Base-by-base conservation (phyloP, 73 alveolate genomes). In the Blepharisma japonicum region DNA sequence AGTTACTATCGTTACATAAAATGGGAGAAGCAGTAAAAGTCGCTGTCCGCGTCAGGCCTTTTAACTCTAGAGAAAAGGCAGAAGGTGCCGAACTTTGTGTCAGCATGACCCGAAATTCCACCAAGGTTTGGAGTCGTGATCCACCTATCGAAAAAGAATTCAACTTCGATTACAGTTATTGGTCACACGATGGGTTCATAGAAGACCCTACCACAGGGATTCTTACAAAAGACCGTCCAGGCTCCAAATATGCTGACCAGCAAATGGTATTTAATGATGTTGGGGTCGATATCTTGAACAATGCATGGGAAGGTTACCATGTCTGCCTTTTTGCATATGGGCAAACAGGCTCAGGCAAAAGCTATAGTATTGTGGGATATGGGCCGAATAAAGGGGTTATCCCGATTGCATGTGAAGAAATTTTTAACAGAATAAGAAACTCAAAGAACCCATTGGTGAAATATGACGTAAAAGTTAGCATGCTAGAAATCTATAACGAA, bases 241-340 rank as follows among this genome's bases (percentile, higher is more conserved):
- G 79, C 38, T 81, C 87, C 53, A 96, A 92, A 81, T 97, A 97
- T 71, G 96, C 97, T 21, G 99, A 97, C 77, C 98, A 97, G 83
- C 82, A 83, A 77, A 77, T 56, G 27, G 99, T 97, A 21, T 97
- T 87, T 78, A 89, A 96, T 42, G 91, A 92, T 72, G 93, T 97
- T 45, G 98, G 98, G 45, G 66, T 76, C 38, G 87, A 85, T 70
- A 81, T 89, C 50, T 56, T 85, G 91, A 94, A 79, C 88, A 85
- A 80, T 87, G 98, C 98, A 7, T 97, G 99, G 99, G 94, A 91
- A 32, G 99, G 99, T 56, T 97, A 93, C 83, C 99, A 97, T 77
- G 96, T 99, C 80, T 97, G 99, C 80, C 87, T 96, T 61, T 97
- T 97, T 68, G 99, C 99, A n/a, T 97, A 97, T 84, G 99, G 99